These are phyloP conservation scores for Silybum marianum DNA, from an alignment of 129 eudicot species.

Conservation along the genomic window DNA sequence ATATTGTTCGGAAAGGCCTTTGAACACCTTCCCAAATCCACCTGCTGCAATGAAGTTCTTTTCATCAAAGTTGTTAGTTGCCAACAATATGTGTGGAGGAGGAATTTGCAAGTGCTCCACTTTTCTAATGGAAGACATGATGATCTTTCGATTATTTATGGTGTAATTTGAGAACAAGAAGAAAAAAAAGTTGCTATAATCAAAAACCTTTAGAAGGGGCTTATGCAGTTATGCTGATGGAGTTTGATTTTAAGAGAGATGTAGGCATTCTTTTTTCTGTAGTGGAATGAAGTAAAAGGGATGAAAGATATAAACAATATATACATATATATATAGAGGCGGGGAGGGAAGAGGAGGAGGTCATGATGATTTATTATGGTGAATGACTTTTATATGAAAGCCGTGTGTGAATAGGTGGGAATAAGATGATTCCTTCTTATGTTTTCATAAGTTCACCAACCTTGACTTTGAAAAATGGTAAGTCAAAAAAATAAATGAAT, in stretches of 20 bases:
- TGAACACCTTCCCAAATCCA: conserved; percentile 38
- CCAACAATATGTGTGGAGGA: conserved; percentile 28
- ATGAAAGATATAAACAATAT: no score
- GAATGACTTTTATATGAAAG: no score
- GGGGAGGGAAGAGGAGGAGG: no score
- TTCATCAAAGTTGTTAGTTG: conserved; percentile 32
- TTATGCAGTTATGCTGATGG: background rate
- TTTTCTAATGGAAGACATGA: background rate
- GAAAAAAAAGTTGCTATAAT: background rate
- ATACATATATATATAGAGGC: no score
- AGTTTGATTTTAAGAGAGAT: background rate
- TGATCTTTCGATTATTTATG: background rate
- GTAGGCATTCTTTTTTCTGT: background rate
- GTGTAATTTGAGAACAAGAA: background rate
- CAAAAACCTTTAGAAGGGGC: no score
- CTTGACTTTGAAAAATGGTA: no score
- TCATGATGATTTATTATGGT: no score
- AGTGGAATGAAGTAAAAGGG: no score
- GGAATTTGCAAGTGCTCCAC: conserved; percentile 23
- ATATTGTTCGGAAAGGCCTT: conserved; percentile 13
- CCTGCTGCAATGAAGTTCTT: background rate
- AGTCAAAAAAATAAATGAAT: no score
- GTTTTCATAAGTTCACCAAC: no score
- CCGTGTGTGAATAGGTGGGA: no score
- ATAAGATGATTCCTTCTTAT: no score